These are phyloP conservation scores for Didymellaceae sp. DNA, from an alignment of 2,329 filamentous ascomycete genomes.

Conservation along the genomic window DNA sequence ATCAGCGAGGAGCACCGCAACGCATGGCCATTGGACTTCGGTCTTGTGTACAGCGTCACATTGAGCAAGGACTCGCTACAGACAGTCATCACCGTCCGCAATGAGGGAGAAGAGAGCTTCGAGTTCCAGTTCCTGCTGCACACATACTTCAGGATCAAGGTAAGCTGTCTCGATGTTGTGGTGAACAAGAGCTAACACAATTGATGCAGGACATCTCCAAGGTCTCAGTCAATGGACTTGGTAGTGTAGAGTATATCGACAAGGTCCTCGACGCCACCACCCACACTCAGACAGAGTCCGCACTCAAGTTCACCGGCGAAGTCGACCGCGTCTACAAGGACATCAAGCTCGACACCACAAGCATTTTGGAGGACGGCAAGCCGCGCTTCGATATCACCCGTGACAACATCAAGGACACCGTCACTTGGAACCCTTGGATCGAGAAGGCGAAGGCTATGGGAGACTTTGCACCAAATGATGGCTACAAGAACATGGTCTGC, in stretches of 20 bases:
- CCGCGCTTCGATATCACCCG: conserved; percentile 75
- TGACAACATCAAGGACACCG: conserved; percentile 85
- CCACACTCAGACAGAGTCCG: conserved; percentile 68
- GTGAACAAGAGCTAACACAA: not conserved
- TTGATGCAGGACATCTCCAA: conserved; percentile 74
- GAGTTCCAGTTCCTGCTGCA: conserved; percentile 93
- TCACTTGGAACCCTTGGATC: conserved; percentile 97
- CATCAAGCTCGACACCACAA: conserved; percentile 67
- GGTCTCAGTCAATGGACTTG: conserved; percentile 75
- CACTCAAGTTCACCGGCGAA: conserved; percentile 75
- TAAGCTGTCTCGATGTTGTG: conserved; percentile 53
- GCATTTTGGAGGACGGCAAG: conserved; percentile 68
- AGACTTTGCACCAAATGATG: conserved; percentile 89
- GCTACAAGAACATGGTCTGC: conserved; percentile 92
- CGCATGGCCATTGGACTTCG: conserved; percentile 87
- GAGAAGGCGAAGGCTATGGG: conserved; percentile 82
- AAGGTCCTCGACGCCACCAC: conserved; percentile 74
- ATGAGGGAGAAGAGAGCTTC: conserved; percentile 81
- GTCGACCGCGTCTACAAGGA: conserved; percentile 85
- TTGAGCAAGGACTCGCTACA: conserved; percentile 75
- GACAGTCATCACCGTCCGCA: conserved; percentile 85
- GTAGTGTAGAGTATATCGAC: conserved; percentile 78
- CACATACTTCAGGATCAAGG: conserved; percentile 83
- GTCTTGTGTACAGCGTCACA: conserved; percentile 91
- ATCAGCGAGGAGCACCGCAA: conserved; percentile 71